A percentile compares a stretch with the other conserved stretches of the same genome.
Evolutionary conservation across 1,284 basidiomycete species (phyloP).

Genomic region (Golubevia pallescens): DNA sequence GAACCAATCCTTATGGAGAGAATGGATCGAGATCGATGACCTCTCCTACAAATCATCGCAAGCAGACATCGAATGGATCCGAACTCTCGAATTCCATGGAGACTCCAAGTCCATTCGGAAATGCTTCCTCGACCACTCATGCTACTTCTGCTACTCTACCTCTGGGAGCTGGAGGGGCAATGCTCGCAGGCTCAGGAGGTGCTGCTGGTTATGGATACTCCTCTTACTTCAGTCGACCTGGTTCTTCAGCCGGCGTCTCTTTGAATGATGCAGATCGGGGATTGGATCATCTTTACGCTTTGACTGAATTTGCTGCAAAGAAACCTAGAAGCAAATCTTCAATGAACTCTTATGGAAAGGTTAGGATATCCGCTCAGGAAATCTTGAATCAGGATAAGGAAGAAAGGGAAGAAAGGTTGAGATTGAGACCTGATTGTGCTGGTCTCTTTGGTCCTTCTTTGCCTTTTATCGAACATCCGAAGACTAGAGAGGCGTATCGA

Average conservation of each 20-base stretch:
- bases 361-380: background rate
- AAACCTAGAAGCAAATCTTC: background rate
- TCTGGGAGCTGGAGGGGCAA: conserved; percentile 20
- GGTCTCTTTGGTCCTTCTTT: conserved; percentile 8
- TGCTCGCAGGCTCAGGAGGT: conserved; percentile 2
- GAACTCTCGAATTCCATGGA: conserved; percentile 24
- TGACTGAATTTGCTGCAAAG: conserved; percentile 45
- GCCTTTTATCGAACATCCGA: conserved; percentile 5
- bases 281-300: conserved; percentile 39
- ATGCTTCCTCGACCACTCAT: background rate
- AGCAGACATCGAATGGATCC: conserved; percentile 27
- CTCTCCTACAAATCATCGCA: conserved; percentile 27
- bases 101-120: conserved; percentile 18
- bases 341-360: background rate
- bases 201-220: background rate
- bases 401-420: background rate
- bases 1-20: background rate
- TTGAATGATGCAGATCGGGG: conserved; percentile 25
- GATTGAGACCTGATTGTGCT: conserved; percentile 1
- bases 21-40: background rate
- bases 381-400: background rate
- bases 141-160: background rate
- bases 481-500: conserved; percentile 4
- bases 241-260: background rate
- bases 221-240: background rate